phyloP scores from a whole-genome alignment of 192 early-diverging fungal species.

The Coemansia sp. region DNA sequence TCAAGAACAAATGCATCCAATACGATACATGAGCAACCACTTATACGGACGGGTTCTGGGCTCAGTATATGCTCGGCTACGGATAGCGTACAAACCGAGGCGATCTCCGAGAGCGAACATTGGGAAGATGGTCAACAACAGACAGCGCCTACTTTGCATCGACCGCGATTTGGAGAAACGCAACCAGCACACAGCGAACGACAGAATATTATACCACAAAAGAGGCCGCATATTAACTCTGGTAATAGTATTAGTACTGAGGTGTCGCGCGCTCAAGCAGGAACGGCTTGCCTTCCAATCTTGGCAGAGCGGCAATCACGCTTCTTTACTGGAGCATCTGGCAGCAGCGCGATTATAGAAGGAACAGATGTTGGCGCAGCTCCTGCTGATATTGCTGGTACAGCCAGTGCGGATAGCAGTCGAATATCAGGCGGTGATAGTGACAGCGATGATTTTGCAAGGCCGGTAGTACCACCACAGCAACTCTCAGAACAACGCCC shows the following conservation, averaged over 20 bases:
- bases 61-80: neutral
- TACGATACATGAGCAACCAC: neutral
- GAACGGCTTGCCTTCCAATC: neutral
- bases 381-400: neutral
- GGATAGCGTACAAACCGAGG: no score
- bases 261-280: neutral
- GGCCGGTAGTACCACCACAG: neutral
- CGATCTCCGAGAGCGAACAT: no score
- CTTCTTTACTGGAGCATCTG: neutral
- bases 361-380: neutral
- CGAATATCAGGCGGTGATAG: neutral
- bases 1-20: neutral
- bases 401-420: neutral
- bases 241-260: neutral
- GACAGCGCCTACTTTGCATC: neutral
- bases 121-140: no score
- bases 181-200: neutral
- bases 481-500: neutral
- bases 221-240: neutral
- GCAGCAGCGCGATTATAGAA: neutral
- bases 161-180: neutral
- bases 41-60: neutral
- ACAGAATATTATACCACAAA: no score
- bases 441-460: slow-evolving; percentile 28
- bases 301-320: slow-evolving; percentile 8